These are phyloP conservation scores for Tolypocladium inflatum DNA, from an alignment of 2,329 filamentous ascomycete genomes.

Conservation along the genomic window DNA sequence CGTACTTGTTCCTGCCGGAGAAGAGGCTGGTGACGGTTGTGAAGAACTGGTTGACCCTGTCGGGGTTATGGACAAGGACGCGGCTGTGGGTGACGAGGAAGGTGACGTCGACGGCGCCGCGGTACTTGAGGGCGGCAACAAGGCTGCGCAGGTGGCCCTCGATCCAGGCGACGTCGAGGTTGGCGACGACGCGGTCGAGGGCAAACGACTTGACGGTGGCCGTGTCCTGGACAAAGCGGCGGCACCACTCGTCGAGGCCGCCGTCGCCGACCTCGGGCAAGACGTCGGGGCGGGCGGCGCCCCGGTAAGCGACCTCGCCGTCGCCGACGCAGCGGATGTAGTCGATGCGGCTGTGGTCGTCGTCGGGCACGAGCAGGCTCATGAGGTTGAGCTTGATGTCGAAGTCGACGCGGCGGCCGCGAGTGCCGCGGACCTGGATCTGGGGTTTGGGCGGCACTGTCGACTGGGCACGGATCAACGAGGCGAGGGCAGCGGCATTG, in stretches of 20 bases:
- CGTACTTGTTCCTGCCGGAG: slow-evolving; percentile 42
- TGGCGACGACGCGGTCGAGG: slow-evolving; percentile 42
- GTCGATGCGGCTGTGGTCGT: slow-evolving; percentile 34
- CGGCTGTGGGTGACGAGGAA: slow-evolving; percentile 41
- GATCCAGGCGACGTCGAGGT: slow-evolving; percentile 44
- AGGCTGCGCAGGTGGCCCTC: slow-evolving; percentile 44
- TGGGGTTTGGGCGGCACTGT: slow-evolving; percentile 46
- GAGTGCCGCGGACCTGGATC: slow-evolving; percentile 38
- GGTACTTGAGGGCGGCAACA: slow-evolving; percentile 38
- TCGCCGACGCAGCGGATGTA: slow-evolving; percentile 41
- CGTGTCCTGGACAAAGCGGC: slow-evolving; percentile 34
- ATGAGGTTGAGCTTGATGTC: slow-evolving; percentile 45
- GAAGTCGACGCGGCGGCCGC: slow-evolving; percentile 38
- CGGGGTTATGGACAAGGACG: slow-evolving; percentile 40
- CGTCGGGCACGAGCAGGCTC: slow-evolving; percentile 39
- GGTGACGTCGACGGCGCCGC: slow-evolving; percentile 36
- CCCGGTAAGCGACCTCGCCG: slow-evolving; percentile 41
- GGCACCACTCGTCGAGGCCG: slow-evolving; percentile 39
- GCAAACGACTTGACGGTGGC: slow-evolving; percentile 37
- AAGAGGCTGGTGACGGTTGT: slow-evolving; percentile 42
- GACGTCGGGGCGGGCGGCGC: slow-evolving; percentile 30
- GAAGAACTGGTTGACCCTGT: slow-evolving; percentile 45
- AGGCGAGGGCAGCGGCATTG: slow-evolving; percentile 32
- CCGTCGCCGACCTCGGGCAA: slow-evolving; percentile 33
- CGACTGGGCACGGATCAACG: slow-evolving; percentile 37